Conservation (phyloP, 2,329 filamentous ascomycete genomes). For the Ophiostoma himal-ulmi region DNA sequence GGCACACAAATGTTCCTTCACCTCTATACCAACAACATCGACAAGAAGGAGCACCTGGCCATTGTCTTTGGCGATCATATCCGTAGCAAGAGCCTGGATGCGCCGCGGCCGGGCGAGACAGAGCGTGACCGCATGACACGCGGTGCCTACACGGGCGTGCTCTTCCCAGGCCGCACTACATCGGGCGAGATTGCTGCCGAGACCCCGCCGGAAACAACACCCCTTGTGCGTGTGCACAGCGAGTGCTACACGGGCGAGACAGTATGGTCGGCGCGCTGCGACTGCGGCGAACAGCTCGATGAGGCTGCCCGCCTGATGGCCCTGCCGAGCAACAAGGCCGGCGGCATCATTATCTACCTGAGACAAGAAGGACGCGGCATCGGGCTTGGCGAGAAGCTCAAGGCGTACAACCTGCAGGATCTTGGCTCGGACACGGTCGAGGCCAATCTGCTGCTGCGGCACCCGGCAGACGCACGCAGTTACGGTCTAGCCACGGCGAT, state of each 20-base stretch:
- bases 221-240: slow-evolving; percentile 89
- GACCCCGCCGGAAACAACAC: slow-evolving; percentile 32
- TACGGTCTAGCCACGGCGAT: slow-evolving; percentile 97
- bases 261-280: slow-evolving; percentile 94
- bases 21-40: slow-evolving; percentile 84
- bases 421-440: slow-evolving; percentile 96
- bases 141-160: slow-evolving; percentile 81
- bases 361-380: slow-evolving; percentile 95
- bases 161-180: slow-evolving; percentile 78
- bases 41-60: slow-evolving; percentile 92
- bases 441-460: slow-evolving; percentile 82
- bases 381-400: slow-evolving; percentile 88
- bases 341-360: slow-evolving; percentile 91
- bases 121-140: slow-evolving; percentile 89
- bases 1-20: slow-evolving; percentile 97
- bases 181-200: slow-evolving; percentile 49
- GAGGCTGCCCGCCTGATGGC: slow-evolving; percentile 94
- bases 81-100: slow-evolving; percentile 65
- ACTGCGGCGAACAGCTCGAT: slow-evolving; percentile 95
- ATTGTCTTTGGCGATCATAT: slow-evolving; percentile 93
- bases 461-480: slow-evolving; percentile 89
- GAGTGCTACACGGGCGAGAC: slow-evolving; percentile 99
- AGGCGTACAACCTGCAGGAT: slow-evolving; percentile 97
- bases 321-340: slow-evolving; percentile 54
- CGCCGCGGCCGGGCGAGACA: slow-evolving; percentile 67